Base-by-base conservation (phyloP, 2,329 filamentous ascomycete genomes). In the Xylariaceae sp. region DNA sequence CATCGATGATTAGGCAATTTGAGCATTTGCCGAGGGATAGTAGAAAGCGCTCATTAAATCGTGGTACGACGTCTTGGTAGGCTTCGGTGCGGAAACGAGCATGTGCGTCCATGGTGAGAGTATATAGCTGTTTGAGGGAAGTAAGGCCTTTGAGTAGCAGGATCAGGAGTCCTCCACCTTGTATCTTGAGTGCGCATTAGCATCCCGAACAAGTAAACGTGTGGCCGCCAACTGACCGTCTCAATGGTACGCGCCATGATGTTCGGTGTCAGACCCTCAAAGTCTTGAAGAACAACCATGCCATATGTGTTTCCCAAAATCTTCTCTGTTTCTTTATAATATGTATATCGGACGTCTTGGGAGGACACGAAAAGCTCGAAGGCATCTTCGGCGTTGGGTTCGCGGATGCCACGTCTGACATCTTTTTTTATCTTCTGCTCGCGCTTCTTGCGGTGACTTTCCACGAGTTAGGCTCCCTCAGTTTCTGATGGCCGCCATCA, bases 301-400 rank as follows among this genome's bases (percentile, higher is more conserved):
- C 91, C 91, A 62, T 93, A 98, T 33, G 93, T 98, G 65, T 97
- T 95, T 15, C 50, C 48, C 3, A 52, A 39, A 32, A 52, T 52
- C 47, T 96, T 97, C 60, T 98, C 93, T 19, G 93, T 97, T 71
- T 98, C 93, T 69, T 98, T 98, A 74, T 98, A 98, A 76, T 95
- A 98, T 43, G 93, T 89, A 78, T 98, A 98, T 65, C 93, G 87
- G 63, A 98, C 95, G 66, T 96, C 89, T 71, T 97, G 87, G 43
- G 95, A 82, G 44, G 89, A 93, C 56, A 97, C 85, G 68, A 97
- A 98, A 41, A 97, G 79, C 69, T 98, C 93, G 71, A 98, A 98
- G 0, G 93, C 87, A 62, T 98, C 93, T 62, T 95, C 89, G 41
- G 82, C 79, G 65, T 98, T 95, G 48, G 87, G 81, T 66, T 98